Percentiles rank a stretch among this genome's conserved stretches.
Conservation (phyloP, 345 rosid species). For the Bruguiera parviflora region DNA sequence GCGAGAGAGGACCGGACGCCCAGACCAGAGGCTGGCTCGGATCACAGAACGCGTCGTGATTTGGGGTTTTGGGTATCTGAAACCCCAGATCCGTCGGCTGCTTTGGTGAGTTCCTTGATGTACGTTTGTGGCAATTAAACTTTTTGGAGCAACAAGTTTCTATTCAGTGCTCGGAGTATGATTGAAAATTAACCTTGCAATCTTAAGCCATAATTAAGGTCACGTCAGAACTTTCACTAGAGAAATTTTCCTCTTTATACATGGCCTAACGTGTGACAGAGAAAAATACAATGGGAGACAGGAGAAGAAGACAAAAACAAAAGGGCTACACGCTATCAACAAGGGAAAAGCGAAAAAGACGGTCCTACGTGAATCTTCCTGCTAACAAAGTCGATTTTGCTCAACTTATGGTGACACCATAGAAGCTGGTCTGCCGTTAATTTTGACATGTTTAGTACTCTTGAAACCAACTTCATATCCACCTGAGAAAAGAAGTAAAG, state of each 20-base stretch:
- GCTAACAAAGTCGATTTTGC: constrained; percentile 54
- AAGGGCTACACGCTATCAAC: constrained; percentile 21
- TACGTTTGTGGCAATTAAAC: no score
- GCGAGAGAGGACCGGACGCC: no score
- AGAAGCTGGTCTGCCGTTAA: constrained; percentile 61
- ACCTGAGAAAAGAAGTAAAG: constrained; percentile 80
- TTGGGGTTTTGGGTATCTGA: neutral
- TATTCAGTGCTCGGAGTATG: no score
- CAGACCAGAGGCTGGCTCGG: no score
- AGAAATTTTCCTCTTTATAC: no score
- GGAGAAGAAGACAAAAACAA: neutral
- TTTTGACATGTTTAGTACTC: constrained; percentile 78
- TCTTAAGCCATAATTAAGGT: no score
- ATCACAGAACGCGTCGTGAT: no score
- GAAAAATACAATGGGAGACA: neutral
- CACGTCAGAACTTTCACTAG: no score
- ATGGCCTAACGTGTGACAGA: neutral
- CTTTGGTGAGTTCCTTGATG: neutral
- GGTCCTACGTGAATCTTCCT: constrained; percentile 71
- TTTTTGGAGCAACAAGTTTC: no score
- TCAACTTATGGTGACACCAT: constrained; percentile 69
- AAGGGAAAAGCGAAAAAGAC: constrained; percentile 72
- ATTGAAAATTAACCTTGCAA: no score
- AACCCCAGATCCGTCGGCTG: constrained; percentile 23
- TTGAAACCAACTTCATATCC: constrained; percentile 78